Conservation (phyloP, 148 eudicot species). For the Tetragonia tetragonoides region DNA sequence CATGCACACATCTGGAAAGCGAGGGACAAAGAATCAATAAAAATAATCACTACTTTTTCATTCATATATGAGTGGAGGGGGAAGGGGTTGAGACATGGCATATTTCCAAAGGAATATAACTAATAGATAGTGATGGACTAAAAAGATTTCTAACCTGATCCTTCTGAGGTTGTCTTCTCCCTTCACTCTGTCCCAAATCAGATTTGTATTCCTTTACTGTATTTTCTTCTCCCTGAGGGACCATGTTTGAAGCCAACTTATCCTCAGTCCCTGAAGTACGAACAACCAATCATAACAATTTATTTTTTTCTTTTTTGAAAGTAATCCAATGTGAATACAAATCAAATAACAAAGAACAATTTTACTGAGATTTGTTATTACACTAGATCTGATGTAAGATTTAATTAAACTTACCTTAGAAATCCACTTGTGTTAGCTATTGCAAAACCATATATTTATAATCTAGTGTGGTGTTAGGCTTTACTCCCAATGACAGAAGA, state of each 20-base stretch:
- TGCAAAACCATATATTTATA: too few species aligned
- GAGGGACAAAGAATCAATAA: background rate
- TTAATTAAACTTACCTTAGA: too few species aligned
- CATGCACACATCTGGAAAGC: background rate
- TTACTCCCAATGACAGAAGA: too few species aligned
- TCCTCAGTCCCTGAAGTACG: slow-evolving; percentile 14
- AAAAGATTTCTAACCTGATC: slow-evolving; percentile 17
- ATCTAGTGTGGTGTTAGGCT: too few species aligned
- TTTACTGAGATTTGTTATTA: too few species aligned
- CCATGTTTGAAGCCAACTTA: background rate
- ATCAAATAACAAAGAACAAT: too few species aligned
- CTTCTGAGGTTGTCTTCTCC: slow-evolving; percentile 12
- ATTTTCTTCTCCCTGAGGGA: slow-evolving; percentile 11
- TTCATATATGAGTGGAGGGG: background rate
- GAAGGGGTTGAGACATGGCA: too few species aligned
- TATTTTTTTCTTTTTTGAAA: too few species aligned
- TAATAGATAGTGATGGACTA: background rate
- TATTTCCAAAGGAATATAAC: background rate
- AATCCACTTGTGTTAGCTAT: too few species aligned
- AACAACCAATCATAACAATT: slow-evolving; percentile 12
- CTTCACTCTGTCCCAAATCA: slow-evolving; percentile 13
- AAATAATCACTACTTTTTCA: too few species aligned
- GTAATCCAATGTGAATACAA: too few species aligned
- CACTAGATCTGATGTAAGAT: too few species aligned
- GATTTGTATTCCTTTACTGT: background rate